phyloP scores from a whole-genome alignment of 129 eudicot species.

The Logfia minima region DNA sequence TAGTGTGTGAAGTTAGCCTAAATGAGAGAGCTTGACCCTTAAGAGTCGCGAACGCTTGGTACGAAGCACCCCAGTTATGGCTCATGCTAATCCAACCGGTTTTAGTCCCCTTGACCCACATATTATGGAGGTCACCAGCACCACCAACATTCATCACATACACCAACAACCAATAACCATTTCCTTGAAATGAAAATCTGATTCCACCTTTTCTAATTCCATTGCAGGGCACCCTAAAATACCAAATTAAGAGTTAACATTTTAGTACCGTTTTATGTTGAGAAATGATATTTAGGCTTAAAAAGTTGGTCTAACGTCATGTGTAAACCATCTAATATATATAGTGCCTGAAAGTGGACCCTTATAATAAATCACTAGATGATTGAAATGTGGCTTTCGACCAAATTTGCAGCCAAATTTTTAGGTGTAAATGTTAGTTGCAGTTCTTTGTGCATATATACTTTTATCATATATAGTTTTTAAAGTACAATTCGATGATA shows the following conservation, averaged over 20 bases:
- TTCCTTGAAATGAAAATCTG: conserved; percentile 59
- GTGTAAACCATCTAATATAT: too few species aligned
- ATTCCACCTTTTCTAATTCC: conserved; percentile 52
- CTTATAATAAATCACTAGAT: too few species aligned
- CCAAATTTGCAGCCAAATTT: too few species aligned
- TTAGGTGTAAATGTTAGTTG: too few species aligned
- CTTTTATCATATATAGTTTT: background rate
- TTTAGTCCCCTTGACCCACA: conserved; percentile 83
- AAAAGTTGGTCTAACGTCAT: too few species aligned
- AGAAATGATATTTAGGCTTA: too few species aligned
- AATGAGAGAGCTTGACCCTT: conserved; percentile 74
- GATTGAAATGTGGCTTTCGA: too few species aligned
- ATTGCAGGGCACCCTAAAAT: conserved; percentile 65
- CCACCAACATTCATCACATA: conserved; percentile 87
- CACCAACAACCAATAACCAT: conserved; percentile 71
- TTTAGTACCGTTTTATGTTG: background rate
- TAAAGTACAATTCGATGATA: background rate
- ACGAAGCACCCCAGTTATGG: conserved; percentile 95
- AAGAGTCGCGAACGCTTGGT: conserved; percentile 71
- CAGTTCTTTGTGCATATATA: background rate
- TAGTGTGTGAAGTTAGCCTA: conserved; percentile 59
- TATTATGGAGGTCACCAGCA: conserved; percentile 57
- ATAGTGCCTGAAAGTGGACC: too few species aligned
- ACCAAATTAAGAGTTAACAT: background rate
- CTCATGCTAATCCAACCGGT: conserved; percentile 82